Percentiles rank a stretch among this genome's conserved stretches.
Conservation (phyloP, 345 rosid genomes). For the Dovyalis caffra region DNA sequence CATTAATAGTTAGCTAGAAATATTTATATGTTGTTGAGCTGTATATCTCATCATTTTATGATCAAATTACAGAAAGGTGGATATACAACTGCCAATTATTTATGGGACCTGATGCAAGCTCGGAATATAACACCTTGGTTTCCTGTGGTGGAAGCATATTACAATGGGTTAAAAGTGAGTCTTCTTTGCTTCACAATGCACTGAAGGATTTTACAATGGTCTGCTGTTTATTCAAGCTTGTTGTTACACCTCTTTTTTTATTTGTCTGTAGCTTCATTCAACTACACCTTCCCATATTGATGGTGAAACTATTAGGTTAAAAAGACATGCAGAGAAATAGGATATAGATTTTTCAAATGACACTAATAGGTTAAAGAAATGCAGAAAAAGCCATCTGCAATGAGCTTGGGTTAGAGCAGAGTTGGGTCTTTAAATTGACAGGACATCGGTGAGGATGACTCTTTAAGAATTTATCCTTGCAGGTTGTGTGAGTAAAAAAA, state of each 20-base stretch:
- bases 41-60: too few relatives aligned
- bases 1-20: not conserved
- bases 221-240: not conserved
- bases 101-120: slow-evolving; percentile 91
- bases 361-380: too few relatives aligned
- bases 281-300: not conserved
- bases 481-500: not conserved
- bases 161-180: slow-evolving; percentile 75
- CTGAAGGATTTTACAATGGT: not conserved
- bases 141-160: slow-evolving; percentile 78
- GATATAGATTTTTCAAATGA: too few relatives aligned
- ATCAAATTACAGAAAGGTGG: slow-evolving; percentile 63
- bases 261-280: not conserved
- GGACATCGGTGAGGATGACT: not conserved
- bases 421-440: not conserved
- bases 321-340: too few relatives aligned
- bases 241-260: not conserved
- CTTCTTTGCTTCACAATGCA: not conserved
- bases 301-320: not conserved
- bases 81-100: slow-evolving; percentile 72
- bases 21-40: too few relatives aligned
- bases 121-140: slow-evolving; percentile 43
- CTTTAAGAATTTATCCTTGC: not conserved
- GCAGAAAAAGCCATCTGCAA: too few relatives aligned
- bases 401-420: not conserved